Evolutionary conservation across 768 basidiomycete genomes (phyloP), one percentile per base, ranked within the genome.

Genomic region (Rhizopogon vulgaris): DNA sequence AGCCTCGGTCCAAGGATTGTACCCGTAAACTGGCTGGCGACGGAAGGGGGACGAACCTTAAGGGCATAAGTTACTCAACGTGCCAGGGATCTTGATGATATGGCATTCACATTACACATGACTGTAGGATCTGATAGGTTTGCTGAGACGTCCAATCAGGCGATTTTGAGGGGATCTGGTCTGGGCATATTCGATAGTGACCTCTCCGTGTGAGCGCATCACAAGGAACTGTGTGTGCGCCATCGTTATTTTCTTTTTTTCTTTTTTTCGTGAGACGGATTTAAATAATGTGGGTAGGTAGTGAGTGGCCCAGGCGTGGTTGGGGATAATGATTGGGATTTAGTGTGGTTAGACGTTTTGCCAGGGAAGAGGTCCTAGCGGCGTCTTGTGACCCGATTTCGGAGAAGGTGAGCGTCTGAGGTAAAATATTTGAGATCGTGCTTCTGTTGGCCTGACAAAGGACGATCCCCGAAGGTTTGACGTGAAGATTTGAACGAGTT

Each of bases 281-380:
- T 17, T 42, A 39, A 39, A 17, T 18, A 3, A 18, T 9, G 10
- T 11, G 25, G 27, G 25, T 27, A 14, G 25, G 41, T 37, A 15
- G 36, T n/a, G 22, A 22, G 22, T 3, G 22, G 22, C 22, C 22
- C 22, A 22, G 22, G 22, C 22, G 22, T 22, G 22, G 22, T 22
- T 17, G 27, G 9, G 15, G 14, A 41, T 24, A 53, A 56, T 54
- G 59, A 65, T 64, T 61, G 55, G 22, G 51, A 66, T 62, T 68
- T 66, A 68, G 51, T 56, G 52, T 68, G 53, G 59, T 66, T 64
- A 66, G 52, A 57, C 66, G 58, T 66, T 65, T 66, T 58, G 48
- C 48, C 59, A 64, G 51, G 38, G 36, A 47, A 56, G 57, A 58
- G 63, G 52, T n/a, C n/a, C n/a, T n/a, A 15, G 56, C 55, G 56